A percentile compares a stretch with the other conserved stretches of the same genome.
Conservation (phyloP, 2,329 filamentous ascomycete genomes). For the Sporothrix sp. region DNA sequence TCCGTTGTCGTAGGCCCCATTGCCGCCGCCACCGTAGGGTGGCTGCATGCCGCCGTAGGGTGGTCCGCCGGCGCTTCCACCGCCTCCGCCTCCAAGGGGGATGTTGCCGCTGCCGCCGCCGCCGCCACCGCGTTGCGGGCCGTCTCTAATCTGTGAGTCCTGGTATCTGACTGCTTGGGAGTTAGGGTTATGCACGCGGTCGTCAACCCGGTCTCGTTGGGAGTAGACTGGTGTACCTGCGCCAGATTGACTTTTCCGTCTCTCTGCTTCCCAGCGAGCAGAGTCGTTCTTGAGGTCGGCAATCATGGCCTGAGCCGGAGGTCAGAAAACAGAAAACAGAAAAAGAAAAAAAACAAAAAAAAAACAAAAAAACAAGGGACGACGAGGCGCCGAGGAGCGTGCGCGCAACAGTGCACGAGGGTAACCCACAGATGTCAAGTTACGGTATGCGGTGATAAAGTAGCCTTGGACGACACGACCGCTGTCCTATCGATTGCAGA, state of each 20-base stretch:
- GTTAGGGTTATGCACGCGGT: constrained; percentile 48
- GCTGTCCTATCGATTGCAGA: constrained; percentile 33
- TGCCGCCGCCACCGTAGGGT: constrained; percentile 9
- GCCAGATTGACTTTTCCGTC: constrained; percentile 46
- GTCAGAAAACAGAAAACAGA: neutral
- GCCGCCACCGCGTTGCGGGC: constrained; percentile 11
- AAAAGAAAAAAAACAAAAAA: no score
- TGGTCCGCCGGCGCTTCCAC: neutral
- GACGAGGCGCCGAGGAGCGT: neutral
- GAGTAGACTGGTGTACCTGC: constrained; percentile 47
- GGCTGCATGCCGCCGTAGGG: constrained; percentile 8
- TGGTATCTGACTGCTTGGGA: constrained; percentile 48
- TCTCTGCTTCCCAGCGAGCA: constrained; percentile 51
- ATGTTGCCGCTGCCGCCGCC: constrained; percentile 16
- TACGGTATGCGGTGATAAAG: constrained; percentile 70
- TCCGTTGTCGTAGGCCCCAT: constrained; percentile 27
- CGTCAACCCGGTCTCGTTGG: constrained; percentile 36
- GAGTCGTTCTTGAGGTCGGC: constrained; percentile 54
- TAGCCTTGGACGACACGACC: constrained; percentile 59
- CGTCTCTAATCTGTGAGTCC: constrained; percentile 31
- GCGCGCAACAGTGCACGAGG: no score
- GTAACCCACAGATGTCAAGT: constrained; percentile 68
- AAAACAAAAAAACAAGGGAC: neutral
- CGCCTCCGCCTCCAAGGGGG: neutral
- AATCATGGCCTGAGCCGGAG: constrained; percentile 45